Percentiles rank a stretch among this genome's conserved stretches.
Conservation (phyloP, 129 eudicot species). For the Arctium lappa region DNA sequence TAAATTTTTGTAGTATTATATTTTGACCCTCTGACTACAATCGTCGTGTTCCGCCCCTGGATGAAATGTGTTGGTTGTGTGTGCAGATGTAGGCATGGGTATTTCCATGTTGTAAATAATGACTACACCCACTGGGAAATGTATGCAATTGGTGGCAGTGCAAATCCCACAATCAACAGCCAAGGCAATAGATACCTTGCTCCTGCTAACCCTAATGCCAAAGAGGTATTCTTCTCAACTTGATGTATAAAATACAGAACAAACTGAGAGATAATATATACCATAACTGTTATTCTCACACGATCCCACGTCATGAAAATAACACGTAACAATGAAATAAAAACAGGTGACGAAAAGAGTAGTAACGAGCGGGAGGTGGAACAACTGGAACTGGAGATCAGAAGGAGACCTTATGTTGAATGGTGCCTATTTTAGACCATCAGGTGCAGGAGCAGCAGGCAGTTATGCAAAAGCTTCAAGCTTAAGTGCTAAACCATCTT, state of each 20-base stretch:
- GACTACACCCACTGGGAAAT: slow-evolving; percentile 93
- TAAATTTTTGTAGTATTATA: too few relatives aligned
- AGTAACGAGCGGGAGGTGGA: slow-evolving; percentile 41
- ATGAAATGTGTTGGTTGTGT: background rate
- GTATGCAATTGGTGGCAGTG: slow-evolving; percentile 93
- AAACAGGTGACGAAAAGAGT: slow-evolving; percentile 85
- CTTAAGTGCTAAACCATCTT: slow-evolving; percentile 87
- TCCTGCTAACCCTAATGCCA: slow-evolving; percentile 58
- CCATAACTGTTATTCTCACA: too few relatives aligned
- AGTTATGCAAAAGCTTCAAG: slow-evolving; percentile 95
- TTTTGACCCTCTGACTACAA: too few relatives aligned
- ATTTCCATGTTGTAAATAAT: slow-evolving; percentile 89
- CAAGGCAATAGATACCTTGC: slow-evolving; percentile 86
- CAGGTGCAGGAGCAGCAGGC: slow-evolving; percentile 77
- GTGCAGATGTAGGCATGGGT: slow-evolving; percentile 78
- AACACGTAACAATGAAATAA: background rate
- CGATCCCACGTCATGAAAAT: background rate
- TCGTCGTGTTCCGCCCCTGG: too few relatives aligned
- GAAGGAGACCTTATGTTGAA: slow-evolving; percentile 80
- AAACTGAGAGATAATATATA: too few relatives aligned
- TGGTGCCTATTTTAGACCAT: slow-evolving; percentile 76
- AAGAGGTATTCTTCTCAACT: slow-evolving; percentile 45
- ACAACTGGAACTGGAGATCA: slow-evolving; percentile 86
- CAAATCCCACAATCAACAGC: slow-evolving; percentile 83
- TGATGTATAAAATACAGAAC: too few relatives aligned